These are phyloP conservation scores for Talaromyces atroroseus DNA, from an alignment of 2,329 filamentous ascomycete genomes.

Conservation along the genomic window DNA sequence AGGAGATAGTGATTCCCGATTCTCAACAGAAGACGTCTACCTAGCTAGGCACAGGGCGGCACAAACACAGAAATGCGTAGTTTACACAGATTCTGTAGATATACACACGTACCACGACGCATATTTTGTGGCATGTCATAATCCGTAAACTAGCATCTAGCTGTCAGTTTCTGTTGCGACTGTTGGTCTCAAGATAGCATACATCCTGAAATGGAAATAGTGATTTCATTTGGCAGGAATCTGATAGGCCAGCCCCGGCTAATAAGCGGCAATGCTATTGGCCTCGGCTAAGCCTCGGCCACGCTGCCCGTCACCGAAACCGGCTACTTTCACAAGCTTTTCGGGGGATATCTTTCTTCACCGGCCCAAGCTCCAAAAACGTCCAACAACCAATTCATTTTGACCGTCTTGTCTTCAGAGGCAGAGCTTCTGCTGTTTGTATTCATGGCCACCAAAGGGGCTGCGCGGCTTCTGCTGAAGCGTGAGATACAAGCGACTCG, in stretches of 20 bases:
- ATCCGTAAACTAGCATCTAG: neutral
- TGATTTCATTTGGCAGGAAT: neutral
- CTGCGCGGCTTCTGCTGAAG: slow-evolving; percentile 38
- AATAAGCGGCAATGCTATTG: slow-evolving; percentile 7
- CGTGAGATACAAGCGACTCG: slow-evolving; percentile 31
- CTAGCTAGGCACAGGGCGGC: no score
- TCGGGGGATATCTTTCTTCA: slow-evolving; percentile 2
- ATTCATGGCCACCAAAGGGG: slow-evolving; percentile 38
- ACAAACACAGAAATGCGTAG: neutral
- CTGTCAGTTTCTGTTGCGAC: no score
- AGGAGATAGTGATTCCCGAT: no score
- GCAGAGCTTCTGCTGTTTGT: neutral
- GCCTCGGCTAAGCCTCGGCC: slow-evolving; percentile 7
- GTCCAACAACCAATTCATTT: neutral
- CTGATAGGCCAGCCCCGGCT: neutral
- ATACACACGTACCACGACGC: no score
- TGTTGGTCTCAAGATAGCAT: no score
- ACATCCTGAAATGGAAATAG: neutral
- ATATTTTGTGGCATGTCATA: neutral
- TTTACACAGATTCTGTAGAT: no score
- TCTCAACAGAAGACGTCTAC: no score
- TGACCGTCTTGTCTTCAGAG: neutral
- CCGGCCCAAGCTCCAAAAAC: neutral
- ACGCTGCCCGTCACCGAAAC: slow-evolving; percentile 5
- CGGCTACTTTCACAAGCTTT: slow-evolving; percentile 3